Evolutionary conservation across 345 rosid genomes (phyloP), one percentile per base, ranked within the genome.

Genomic region (Salix purpurea): DNA sequence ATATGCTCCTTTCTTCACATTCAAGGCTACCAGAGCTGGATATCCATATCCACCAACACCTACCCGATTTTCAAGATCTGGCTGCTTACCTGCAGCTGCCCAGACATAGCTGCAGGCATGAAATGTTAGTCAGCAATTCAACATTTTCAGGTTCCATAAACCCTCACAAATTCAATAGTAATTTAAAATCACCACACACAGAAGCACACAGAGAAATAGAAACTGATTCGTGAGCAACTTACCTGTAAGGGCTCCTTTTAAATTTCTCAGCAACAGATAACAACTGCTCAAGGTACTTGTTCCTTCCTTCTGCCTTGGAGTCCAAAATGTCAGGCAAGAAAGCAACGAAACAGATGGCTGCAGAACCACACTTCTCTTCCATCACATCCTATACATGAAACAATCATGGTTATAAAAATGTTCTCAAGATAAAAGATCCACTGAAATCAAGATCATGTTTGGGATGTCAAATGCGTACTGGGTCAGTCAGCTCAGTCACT

Each of bases 21-120:
- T 96, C 90, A 96, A 80, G 42, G 98, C 99, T 52, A 96, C 97
- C 80, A 96, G 83, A 56, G 99, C 99, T 6, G 99, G 98, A 71
- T 94, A 96, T 12, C 99, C 99, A 18, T 96, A 96, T 73, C 98
- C 99, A 62, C 99, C 99, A 36, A 96, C 97, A 13, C 90, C 91
- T 10, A 96, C 96, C 21, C 54, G 86, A 39, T 83, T 89, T 85
- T 96, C 99, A 52, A 96, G 90, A 86, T 91, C 94, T 24, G 94
- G 92, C 79, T 96, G 98, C 86, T 91, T 90, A 73, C 94, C 93
- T 6, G 99, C 94, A 62, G 98, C 97, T 67, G 87, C 91, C 99
- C 99, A 96, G 34, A 93, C 86, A 84, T 82, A 93, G 79, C 99
- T 96, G 92, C 79, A 85, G 21, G 67, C 26, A 72, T 28, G 71